Percentiles rank a stretch among this genome's conserved stretches.
phyloP scores from a whole-genome alignment of 148 eudicot genomes.

The Rhododendron williamsianum region DNA sequence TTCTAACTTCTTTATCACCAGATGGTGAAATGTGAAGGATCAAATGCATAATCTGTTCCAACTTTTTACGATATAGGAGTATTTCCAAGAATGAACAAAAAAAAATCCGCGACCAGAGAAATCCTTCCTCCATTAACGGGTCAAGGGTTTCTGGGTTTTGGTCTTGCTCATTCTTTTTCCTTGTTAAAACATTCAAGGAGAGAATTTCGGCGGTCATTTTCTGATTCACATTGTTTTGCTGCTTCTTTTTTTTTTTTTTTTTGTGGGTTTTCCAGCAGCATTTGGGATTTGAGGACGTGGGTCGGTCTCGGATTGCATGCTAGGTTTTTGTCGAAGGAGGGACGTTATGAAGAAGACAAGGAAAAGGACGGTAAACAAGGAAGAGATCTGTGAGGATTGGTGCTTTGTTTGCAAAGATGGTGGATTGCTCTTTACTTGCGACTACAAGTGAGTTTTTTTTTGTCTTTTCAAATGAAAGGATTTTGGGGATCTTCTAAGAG shows the following conservation, averaged over 20 bases:
- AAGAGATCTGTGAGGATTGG: constrained; percentile 51
- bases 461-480: neutral
- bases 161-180: neutral
- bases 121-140: neutral
- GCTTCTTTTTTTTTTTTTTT: no score
- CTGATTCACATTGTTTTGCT: neutral
- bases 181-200: neutral
- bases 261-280: neutral
- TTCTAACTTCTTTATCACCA: no score
- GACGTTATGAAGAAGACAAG: constrained; percentile 10
- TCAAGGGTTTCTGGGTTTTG: neutral
- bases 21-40: no score
- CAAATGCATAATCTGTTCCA: no score
- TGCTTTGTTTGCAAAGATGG: constrained; percentile 85
- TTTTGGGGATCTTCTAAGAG: neutral
- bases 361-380: constrained; percentile 18
- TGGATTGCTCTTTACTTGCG: constrained; percentile 63
- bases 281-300: neutral
- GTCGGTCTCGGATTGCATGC: neutral
- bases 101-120: neutral
- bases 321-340: neutral
- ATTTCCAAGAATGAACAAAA: neutral
- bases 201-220: neutral
- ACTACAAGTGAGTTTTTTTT: constrained; percentile 38
- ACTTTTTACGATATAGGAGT: neutral